Evolutionary conservation across 2,329 filamentous ascomycete genomes (phyloP), one percentile per base, ranked within the genome.

Genomic region (Venturiaceae sp.): DNA sequence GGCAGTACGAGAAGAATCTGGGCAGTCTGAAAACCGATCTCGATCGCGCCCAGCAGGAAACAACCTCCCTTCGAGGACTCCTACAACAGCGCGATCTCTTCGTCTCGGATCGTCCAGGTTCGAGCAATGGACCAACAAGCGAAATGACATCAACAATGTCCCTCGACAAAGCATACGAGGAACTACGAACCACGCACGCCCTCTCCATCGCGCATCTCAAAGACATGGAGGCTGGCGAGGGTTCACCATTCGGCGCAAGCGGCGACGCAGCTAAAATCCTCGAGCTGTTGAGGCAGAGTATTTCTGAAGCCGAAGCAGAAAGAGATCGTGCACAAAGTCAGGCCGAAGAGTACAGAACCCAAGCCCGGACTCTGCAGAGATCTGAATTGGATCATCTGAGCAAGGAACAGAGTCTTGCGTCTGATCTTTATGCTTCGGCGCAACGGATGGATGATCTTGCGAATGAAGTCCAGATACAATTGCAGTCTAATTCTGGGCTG

Each of bases 11-110:
- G 73, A 95, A 95, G 74, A 90, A 90, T 19, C 77, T 97, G 1
- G 82, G 84, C 56, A 90, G 92, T 58, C 76, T 97, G 59, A 95
- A 96, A 75, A 96, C 96, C 88, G 92, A 97, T 68, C 83, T 99
- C 44, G 94, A 97, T 72, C 88, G 92, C 62, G 92, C 94, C 28
- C 90, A 96, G 71, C 88, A 94, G 69, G 94, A 99, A 74, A 95
- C 95, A 32, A 78, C 83, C 41, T 88, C 88, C n/a, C 80, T 99
- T 41, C 85, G 90, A 46, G 82, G 78, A 33, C 77, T 97, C 28
- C 80, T 97, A 21, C 78, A 85, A 61, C 90, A 95, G 70, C 88
- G 92, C 64, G 91, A 96, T 66, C 90, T 92, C 58, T 77, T 85
- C 41, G 84, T 88, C 26, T 85, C 87, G 0, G 84, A 84, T 50